Percentiles rank a stretch among this genome's conserved stretches.
Evolutionary conservation across 768 basidiomycete species (phyloP).

Genomic region (Termitomyces eurrhizus): DNA sequence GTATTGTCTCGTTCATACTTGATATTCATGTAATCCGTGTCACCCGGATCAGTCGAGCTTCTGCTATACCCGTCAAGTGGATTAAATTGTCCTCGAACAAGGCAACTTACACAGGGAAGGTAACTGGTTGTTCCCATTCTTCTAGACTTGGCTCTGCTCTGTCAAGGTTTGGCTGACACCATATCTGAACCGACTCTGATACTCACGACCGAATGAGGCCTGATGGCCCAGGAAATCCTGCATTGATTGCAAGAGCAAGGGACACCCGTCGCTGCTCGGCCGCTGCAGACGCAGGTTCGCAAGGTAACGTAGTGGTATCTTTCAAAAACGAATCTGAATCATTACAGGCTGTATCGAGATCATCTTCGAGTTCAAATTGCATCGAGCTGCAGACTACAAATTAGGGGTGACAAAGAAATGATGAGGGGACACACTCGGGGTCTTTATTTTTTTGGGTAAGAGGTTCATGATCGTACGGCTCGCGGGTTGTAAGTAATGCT

Average conservation of each 20-base stretch:
- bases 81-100: background rate
- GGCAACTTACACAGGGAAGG: background rate
- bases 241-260: background rate
- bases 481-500: conserved; percentile 31
- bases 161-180: background rate
- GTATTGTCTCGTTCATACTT: background rate
- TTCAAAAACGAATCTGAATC: background rate
- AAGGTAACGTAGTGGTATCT: background rate
- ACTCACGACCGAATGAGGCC: background rate
- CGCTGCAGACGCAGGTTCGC: background rate
- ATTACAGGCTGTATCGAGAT: background rate
- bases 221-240: conserved; percentile 14
- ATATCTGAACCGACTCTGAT: background rate
- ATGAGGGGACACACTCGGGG: background rate
- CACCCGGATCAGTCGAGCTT: conserved; percentile 2
- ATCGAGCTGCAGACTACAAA: background rate
- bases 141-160: background rate
- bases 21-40: background rate
- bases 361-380: background rate
- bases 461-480: background rate
- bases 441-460: background rate
- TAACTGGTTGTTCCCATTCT: background rate
- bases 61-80: background rate
- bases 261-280: background rate
- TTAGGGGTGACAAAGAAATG: background rate